Percentiles rank a stretch among this genome's conserved stretches.
Conservation (phyloP, 2,329 filamentous ascomycete genomes). For the Coniochaeta hoffmannii region DNA sequence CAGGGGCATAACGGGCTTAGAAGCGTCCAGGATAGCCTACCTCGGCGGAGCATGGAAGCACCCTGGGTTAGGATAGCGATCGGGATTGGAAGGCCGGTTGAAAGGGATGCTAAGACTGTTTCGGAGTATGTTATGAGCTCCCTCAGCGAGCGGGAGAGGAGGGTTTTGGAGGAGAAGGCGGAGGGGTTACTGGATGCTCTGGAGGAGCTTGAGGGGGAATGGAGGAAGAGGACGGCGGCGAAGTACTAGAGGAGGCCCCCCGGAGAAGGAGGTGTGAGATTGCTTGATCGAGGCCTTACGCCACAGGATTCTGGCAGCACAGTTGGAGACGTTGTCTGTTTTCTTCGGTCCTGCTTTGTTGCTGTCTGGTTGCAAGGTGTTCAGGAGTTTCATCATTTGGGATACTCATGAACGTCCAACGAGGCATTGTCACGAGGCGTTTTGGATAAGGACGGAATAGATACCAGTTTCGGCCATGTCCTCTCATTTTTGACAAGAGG, state of each 20-base stretch:
- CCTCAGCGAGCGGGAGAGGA: slow-evolving; percentile 47
- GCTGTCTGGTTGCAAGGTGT: no score
- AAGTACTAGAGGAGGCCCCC: background rate
- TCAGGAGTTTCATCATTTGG: no score
- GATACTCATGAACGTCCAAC: background rate
- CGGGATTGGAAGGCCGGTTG: slow-evolving; percentile 75
- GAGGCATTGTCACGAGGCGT: background rate
- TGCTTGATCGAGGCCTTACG: no score
- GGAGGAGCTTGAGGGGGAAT: slow-evolving; percentile 34
- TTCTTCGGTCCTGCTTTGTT: no score
- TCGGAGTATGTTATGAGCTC: slow-evolving; percentile 69
- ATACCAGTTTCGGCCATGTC: background rate
- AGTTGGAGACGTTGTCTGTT: no score
- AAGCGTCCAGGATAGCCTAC: slow-evolving; percentile 50
- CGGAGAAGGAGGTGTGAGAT: no score
- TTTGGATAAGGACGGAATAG: background rate
- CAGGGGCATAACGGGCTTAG: slow-evolving; percentile 71
- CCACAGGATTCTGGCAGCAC: no score
- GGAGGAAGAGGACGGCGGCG: slow-evolving; percentile 7
- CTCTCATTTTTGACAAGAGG: background rate
- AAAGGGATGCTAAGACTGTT: slow-evolving; percentile 60
- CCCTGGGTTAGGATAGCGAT: slow-evolving; percentile 60
- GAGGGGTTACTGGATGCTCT: slow-evolving; percentile 43
- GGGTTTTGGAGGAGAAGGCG: slow-evolving; percentile 42
- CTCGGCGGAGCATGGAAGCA: slow-evolving; percentile 28